Percentiles rank a stretch among this genome's conserved stretches.
These are phyloP conservation scores for Ploettnerulaceae sp. DNA, from an alignment of 2,329 filamentous ascomycete species.

Conservation along the genomic window DNA sequence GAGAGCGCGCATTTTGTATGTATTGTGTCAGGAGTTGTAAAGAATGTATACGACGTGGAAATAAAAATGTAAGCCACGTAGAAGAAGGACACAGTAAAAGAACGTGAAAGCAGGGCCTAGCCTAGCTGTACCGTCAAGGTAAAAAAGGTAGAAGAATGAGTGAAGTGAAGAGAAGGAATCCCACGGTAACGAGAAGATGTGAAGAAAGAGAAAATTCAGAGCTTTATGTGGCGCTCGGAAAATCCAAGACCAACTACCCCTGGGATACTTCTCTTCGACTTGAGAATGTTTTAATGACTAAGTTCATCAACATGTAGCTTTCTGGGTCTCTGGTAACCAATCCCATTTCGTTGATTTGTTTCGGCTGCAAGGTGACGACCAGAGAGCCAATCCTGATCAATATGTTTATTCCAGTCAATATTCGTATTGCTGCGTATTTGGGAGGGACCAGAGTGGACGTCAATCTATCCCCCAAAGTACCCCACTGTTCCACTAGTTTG, in stretches of 20 bases:
- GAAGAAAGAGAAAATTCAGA: neutral
- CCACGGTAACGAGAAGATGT: neutral
- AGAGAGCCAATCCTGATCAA: neutral
- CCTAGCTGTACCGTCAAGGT: slow-evolving; percentile 14
- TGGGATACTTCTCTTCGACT: neutral
- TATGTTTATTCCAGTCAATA: slow-evolving; percentile 3
- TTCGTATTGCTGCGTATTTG: neutral
- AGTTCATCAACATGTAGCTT: slow-evolving; percentile 5
- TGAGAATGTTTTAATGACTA: slow-evolving; percentile 6
- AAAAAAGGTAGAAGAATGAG: slow-evolving; percentile 4
- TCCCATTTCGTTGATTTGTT: slow-evolving; percentile 3
- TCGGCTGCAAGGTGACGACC: neutral
- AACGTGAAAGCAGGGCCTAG: slow-evolving; percentile 11
- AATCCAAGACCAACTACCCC: neutral
- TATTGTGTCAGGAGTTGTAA: neutral
- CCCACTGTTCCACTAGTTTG: neutral
- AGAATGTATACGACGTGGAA: neutral
- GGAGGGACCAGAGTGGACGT: neutral
- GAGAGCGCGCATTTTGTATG: slow-evolving; percentile 4
- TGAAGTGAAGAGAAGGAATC: slow-evolving; percentile 6
- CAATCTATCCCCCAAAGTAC: neutral
- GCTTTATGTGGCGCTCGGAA: slow-evolving; percentile 5
- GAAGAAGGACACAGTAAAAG: neutral
- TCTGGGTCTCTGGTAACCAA: neutral
- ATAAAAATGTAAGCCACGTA: neutral